phyloP scores from a whole-genome alignment of 2,329 filamentous ascomycete species.

The Dothistroma septosporum region DNA sequence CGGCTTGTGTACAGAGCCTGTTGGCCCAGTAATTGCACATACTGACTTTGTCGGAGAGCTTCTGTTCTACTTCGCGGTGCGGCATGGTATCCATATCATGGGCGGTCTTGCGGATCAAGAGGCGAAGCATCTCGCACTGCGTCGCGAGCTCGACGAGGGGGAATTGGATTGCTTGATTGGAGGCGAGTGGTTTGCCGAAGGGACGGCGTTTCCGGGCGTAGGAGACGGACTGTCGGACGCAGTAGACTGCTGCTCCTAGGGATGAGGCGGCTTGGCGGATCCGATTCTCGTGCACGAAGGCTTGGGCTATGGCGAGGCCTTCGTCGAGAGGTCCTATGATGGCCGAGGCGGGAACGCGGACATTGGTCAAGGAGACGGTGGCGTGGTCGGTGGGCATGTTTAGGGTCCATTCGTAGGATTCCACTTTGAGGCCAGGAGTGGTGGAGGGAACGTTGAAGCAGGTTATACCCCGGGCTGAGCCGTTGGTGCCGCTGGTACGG shows the following conservation, averaged over 20 bases:
- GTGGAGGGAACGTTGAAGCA: slow-evolving; percentile 57
- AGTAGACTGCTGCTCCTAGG: slow-evolving; percentile 57
- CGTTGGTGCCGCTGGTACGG: slow-evolving; percentile 52
- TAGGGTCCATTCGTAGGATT: slow-evolving; percentile 61
- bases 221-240: slow-evolving; percentile 54
- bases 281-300: slow-evolving; percentile 63
- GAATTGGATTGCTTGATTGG: slow-evolving; percentile 62
- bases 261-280: slow-evolving; percentile 61
- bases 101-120: slow-evolving; percentile 59
- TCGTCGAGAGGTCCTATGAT: slow-evolving; percentile 52
- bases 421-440: slow-evolving; percentile 51
- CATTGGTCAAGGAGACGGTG: slow-evolving; percentile 54
- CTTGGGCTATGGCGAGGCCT: slow-evolving; percentile 59
- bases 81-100: slow-evolving; percentile 57
- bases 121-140: slow-evolving; percentile 58
- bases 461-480: slow-evolving; percentile 55
- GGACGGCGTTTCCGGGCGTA: slow-evolving; percentile 54
- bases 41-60: slow-evolving; percentile 57
- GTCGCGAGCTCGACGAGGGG: slow-evolving; percentile 60
- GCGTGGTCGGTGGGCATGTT: slow-evolving; percentile 66
- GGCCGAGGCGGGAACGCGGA: slow-evolving; percentile 52
- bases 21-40: slow-evolving; percentile 67
- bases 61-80: slow-evolving; percentile 53
- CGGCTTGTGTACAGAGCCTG: slow-evolving; percentile 56
- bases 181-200: slow-evolving; percentile 54